A percentile compares a stretch with the other conserved stretches of the same genome.
phyloP scores from a whole-genome alignment of 2,329 filamentous ascomycete species.

The Pestalotiopsis sp. region DNA sequence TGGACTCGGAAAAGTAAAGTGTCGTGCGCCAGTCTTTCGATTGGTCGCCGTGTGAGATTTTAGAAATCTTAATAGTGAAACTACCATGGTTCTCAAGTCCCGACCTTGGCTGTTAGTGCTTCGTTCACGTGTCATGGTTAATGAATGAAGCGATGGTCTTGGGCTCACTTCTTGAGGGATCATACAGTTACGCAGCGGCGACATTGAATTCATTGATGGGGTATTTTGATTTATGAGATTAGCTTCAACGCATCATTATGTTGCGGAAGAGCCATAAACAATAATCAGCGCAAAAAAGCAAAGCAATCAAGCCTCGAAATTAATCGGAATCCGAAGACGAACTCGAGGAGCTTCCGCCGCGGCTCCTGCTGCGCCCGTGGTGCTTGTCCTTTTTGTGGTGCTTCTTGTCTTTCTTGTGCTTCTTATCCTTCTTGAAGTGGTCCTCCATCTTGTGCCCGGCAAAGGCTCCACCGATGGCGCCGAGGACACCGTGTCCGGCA shows the following conservation, averaged over 20 bases:
- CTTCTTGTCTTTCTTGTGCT: conserved; percentile 29
- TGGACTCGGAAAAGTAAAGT: neutral
- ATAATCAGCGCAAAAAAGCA: neutral
- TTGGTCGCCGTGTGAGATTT: neutral
- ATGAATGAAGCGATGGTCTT: no score
- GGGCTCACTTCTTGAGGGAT: no score
- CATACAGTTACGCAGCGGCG: no score
- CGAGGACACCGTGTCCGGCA: conserved; percentile 8
- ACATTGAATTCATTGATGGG: no score
- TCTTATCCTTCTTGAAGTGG: conserved; percentile 19
- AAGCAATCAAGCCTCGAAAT: neutral
- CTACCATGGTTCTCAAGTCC: neutral
- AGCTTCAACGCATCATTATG: no score
- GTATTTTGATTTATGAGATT: no score
- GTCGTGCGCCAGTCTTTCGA: neutral
- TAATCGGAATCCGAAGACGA: neutral
- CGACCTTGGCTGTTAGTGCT: neutral
- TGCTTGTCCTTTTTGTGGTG: conserved; percentile 34
- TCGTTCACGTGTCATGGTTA: neutral
- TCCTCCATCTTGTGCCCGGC: conserved; percentile 12
- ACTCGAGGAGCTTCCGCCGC: conserved; percentile 7
- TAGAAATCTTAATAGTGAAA: neutral
- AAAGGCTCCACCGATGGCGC: conserved; percentile 9
- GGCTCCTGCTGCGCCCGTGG: conserved; percentile 22
- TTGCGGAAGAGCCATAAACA: neutral